Conservation (phyloP, 108 stramenopile genomes). For the Aurantiochytrium sp. region DNA sequence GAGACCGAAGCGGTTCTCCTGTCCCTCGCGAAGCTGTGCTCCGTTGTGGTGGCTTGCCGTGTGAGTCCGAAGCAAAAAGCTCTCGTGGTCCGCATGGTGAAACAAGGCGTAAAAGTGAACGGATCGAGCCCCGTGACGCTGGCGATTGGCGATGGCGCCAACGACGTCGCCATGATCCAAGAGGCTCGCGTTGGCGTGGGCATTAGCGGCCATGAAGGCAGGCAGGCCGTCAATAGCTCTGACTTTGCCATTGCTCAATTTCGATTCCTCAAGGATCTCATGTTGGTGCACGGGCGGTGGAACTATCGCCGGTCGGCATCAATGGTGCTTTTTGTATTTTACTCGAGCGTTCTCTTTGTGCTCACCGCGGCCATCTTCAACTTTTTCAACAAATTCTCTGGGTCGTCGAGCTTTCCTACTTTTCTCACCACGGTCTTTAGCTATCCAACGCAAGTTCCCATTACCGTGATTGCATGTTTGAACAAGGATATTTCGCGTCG, state of each 20-base stretch:
- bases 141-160: conserved; percentile 52
- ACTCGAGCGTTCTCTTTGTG: conserved; percentile 58
- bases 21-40: conserved; percentile 66
- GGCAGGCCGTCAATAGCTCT: conserved; percentile 46
- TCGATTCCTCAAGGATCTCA: conserved; percentile 39
- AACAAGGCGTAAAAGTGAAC: conserved; percentile 55
- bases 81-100: conserved; percentile 69
- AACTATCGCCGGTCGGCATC: conserved; percentile 44
- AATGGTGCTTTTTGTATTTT: conserved; percentile 50
- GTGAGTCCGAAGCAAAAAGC: conserved; percentile 87
- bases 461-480: conserved; percentile 48
- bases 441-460: conserved; percentile 33
- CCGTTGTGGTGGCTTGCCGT: conserved; percentile 85
- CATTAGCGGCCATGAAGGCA: conserved; percentile 47
- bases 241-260: conserved; percentile 51
- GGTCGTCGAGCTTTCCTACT: conserved; percentile 24
- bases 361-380: conserved; percentile 42
- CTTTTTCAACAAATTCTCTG: conserved; percentile 39
- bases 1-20: conserved; percentile 73
- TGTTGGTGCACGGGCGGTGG: conserved; percentile 49
- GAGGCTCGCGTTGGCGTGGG: conserved; percentile 53
- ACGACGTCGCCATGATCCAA: conserved; percentile 56
- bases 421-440: conserved; percentile 34
- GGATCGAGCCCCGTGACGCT: conserved; percentile 40
- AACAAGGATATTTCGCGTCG: conserved; percentile 43